Conservation (phyloP, 2,329 filamentous ascomycete genomes). For the Pezicula radicicola region DNA sequence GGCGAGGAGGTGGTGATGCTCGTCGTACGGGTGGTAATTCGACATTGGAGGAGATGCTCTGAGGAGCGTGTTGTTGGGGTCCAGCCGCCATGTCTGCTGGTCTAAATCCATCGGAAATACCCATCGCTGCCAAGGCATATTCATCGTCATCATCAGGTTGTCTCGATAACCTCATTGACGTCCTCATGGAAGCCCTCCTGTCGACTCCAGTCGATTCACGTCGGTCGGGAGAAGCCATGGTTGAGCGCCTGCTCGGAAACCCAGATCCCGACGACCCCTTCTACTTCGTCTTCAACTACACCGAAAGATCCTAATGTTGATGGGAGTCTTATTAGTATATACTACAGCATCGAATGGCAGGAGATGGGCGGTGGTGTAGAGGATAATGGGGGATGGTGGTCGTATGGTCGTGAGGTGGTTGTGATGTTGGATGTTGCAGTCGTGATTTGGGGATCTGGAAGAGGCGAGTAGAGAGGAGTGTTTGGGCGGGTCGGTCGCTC, state of each 20-base stretch:
- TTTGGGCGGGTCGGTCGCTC: no score
- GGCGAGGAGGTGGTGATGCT: constrained; percentile 32
- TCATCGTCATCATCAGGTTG: constrained; percentile 39
- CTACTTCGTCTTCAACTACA: background rate
- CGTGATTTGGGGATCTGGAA: no score
- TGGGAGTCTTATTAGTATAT: no score
- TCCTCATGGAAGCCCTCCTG: constrained; percentile 40
- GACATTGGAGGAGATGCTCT: constrained; percentile 12
- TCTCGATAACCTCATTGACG: constrained; percentile 38
- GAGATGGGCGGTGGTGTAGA: background rate
- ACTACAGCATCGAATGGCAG: background rate
- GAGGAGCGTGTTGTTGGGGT: constrained; percentile 13
- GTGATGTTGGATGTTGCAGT: no score
- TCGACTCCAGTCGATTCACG: constrained; percentile 36
- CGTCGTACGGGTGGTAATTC: constrained; percentile 18
- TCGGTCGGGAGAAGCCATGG: constrained; percentile 39
- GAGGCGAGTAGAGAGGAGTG: no score
- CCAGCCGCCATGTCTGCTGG: constrained; percentile 24
- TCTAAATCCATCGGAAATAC: constrained; percentile 51
- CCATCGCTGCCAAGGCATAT: constrained; percentile 47
- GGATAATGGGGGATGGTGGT: no score
- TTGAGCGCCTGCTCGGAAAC: constrained; percentile 5
- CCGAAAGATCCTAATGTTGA: background rate
- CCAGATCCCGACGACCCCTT: background rate
- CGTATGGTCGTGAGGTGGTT: no score